Base-by-base conservation (phyloP, 2,329 filamentous ascomycete genomes). In the Colletotrichum sp. region DNA sequence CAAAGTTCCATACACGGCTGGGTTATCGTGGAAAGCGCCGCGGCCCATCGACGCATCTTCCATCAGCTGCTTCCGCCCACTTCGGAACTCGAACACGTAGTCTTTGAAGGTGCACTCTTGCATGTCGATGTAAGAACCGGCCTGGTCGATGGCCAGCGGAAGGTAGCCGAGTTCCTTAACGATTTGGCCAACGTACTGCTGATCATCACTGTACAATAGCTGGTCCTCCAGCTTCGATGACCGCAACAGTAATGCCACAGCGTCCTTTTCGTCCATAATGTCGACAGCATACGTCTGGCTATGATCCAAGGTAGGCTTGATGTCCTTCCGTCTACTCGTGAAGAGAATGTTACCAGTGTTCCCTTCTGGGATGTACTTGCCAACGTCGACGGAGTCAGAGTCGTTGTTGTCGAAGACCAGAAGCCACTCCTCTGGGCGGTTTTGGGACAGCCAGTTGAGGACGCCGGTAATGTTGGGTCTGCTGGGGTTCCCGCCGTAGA, bases 371-470 rank as follows among this genome's bases (percentile, higher is more conserved):
- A 81, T 9, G 18, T 68, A 77, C 1, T 28, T 43, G 30, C 60
- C 59, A 5, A 80, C 18, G n/a, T 80, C 75, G 1, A 65, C 77
- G 12, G 55, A 71, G 43, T 68, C 64, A 12, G 52, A 71, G 39
- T 68, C 65, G 48, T 79, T 79, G n/a, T 84, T 81, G 69, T 84
- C 83, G n/a, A 83, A 79, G 0, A 84, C 71, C 2, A 84, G 78
- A 3, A 84, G 78, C 82, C 82, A 83, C 8, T 81, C 78, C 2
- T 79, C 77, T 6, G 69, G 14, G 4, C 72, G 71, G 1, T 43
- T 13, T 14, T 71, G 77, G 14, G 28, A 28, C 21, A 83, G 72
- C 79, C 77, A 78, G 5, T 67, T 24, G 34, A 78, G 66, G 2
- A 81, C 80, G 24, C 73, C 9, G 4, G 39, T 32, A 2, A 72